These are phyloP conservation scores for Neofusicoccum laricinum DNA, from an alignment of 2,329 filamentous ascomycete species.

Conservation along the genomic window DNA sequence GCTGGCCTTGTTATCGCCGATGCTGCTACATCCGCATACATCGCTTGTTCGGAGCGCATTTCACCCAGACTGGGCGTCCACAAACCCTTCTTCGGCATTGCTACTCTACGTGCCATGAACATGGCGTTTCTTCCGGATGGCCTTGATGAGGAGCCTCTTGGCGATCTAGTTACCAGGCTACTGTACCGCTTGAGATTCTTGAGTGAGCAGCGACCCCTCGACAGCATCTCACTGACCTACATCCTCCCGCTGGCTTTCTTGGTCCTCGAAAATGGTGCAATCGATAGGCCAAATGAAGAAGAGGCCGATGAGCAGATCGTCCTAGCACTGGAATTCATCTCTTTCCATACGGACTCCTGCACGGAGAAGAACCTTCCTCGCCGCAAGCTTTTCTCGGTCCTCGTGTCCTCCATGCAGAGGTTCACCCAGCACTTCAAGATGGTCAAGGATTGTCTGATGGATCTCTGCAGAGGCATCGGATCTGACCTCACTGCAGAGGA, in stretches of 20 bases:
- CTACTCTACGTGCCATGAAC: slow-evolving; percentile 76
- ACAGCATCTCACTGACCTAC: slow-evolving; percentile 83
- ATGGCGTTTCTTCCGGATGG: slow-evolving; percentile 70
- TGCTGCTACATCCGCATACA: slow-evolving; percentile 71
- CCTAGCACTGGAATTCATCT: slow-evolving; percentile 80
- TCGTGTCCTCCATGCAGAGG: slow-evolving; percentile 80
- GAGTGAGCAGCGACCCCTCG: slow-evolving; percentile 90
- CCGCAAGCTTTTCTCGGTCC: slow-evolving; percentile 64
- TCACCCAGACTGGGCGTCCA: slow-evolving; percentile 72
- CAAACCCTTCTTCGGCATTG: slow-evolving; percentile 80
- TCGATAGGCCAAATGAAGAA: slow-evolving; percentile 65
- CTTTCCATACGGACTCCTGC: slow-evolving; percentile 82
- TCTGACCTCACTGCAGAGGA: slow-evolving; percentile 74
- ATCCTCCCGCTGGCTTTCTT: slow-evolving; percentile 77
- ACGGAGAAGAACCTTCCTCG: slow-evolving; percentile 74
- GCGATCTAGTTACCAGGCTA: slow-evolving; percentile 80
- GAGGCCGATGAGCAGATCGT: slow-evolving; percentile 87
- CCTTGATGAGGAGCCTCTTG: slow-evolving; percentile 75
- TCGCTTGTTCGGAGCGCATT: slow-evolving; percentile 74
- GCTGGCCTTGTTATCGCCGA: slow-evolving; percentile 80
- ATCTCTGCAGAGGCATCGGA: slow-evolving; percentile 80
- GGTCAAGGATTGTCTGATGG: slow-evolving; percentile 86
- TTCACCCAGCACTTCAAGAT: slow-evolving; percentile 94
- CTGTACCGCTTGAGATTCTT: slow-evolving; percentile 88
- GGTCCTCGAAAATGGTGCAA: slow-evolving; percentile 74